A percentile compares a stretch with the other conserved stretches of the same genome.
Evolutionary conservation across 108 stramenopile species (phyloP).

Genomic region (Nitzschia putrida): DNA sequence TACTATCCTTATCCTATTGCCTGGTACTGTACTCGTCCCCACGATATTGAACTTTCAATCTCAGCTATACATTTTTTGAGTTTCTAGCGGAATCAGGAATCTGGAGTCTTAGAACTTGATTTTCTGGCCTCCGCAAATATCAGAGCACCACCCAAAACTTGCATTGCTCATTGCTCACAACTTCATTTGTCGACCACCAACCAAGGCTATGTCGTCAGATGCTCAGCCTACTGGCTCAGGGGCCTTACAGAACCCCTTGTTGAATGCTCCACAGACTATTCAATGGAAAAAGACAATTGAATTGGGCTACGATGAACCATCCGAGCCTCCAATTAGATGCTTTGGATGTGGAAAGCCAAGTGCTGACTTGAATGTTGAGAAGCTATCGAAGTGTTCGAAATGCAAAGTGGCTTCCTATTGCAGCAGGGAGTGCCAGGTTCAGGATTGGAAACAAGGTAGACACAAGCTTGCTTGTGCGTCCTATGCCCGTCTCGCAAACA

Average conservation of each 20-base stretch:
- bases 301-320: conserved; percentile 58
- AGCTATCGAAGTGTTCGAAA: conserved; percentile 48
- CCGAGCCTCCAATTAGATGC: conserved; percentile 33
- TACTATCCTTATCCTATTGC: too few relatives aligned
- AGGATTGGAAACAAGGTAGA: conserved; percentile 74
- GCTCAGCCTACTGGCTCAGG: too few relatives aligned
- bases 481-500: conserved; percentile 52
- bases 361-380: neutral
- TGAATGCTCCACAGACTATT: conserved; percentile 17
- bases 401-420: conserved; percentile 79
- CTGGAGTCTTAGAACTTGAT: too few relatives aligned
- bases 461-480: conserved; percentile 75
- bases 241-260: conserved; percentile 29
- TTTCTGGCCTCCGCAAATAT: too few relatives aligned
- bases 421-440: conserved; percentile 69
- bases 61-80: too few relatives aligned
- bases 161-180: too few relatives aligned
- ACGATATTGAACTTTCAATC: too few relatives aligned
- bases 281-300: conserved; percentile 66
- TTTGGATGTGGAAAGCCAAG: conserved; percentile 56
- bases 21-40: too few relatives aligned
- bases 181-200: too few relatives aligned
- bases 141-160: too few relatives aligned
- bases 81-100: too few relatives aligned
- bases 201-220: too few relatives aligned